phyloP scores from a whole-genome alignment of 78 protist genomes.

The slime mould (Dictyostelium discoideum) region dicty_2.7 NC_007090.3:1194501-1195000 shows the following conservation, averaged over 20 bases:
- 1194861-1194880: not conserved
- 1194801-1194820: not conserved
- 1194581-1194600: constrained; percentile 69
- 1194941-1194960: no score
- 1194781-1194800: not conserved
- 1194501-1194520: constrained; percentile 31
- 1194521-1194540: constrained; percentile 63
- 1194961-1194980: not conserved
- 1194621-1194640: constrained; percentile 17
- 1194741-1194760: not conserved
- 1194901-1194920: no score
- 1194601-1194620: constrained; percentile 53
- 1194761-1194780: not conserved
- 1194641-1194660: not conserved
- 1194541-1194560: constrained; percentile 65
- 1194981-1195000: not conserved
- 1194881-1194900: not conserved
- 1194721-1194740: not conserved
- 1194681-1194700: not conserved
- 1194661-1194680: not conserved
- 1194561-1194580: constrained; percentile 44
- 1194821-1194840: not conserved
- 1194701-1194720: no score
- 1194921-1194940: not conserved
- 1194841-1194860: not conserved